Evolutionary conservation across 305 asterid genomes (phyloP), one percentile per base, ranked within the genome.

Genomic region (Fraxinus angustifolia): DNA sequence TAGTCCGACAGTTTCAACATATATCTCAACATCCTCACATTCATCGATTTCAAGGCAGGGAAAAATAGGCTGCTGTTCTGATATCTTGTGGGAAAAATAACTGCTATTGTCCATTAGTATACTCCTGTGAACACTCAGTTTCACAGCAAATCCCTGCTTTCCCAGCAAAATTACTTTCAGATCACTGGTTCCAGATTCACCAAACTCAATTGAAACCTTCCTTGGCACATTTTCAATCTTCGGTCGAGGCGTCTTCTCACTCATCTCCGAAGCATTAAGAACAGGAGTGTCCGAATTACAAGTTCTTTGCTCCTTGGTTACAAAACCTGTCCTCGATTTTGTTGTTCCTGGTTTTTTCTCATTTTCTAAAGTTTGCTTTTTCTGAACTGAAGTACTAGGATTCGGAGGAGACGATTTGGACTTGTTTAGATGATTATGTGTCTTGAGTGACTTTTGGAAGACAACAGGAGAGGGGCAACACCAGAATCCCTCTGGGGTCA

Each of bases 1-100:
- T 19, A 96, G 85, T 33, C 98, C 99, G 38, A 96, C 89, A 10
- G 99, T 96, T 75, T 96, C 99, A 78, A 93, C 97, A 82, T 87
- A 94, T 23, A 93, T 90, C 91, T 96, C 99, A 76, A 91, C 98
- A 88, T 96, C 99, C 86, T 94, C 98, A 50, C 97, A 94, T 85
- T 91, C 92, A 56, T 93, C 96, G 56, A 96, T 86, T 80, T 96
- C 98, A 74, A 96, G 87, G 83, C 95, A 92, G 1, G 95, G 95
- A 73, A 92, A 92, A 85, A 88, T 87, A 0, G 85, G 97, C 85
- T 88, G 94, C 75, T 91, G 87, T 58, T 83, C 89, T 0, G 87
- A 86, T 82, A 94, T 89, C 82, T 71, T 87, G 77, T 78, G 72
- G 8, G 96, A 85, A 73, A 96, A 96, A 77, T 82, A 94, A 23